Evolutionary conservation across 2,329 filamentous ascomycete species (phyloP).

Genomic region (Epichloe typhina): DNA sequence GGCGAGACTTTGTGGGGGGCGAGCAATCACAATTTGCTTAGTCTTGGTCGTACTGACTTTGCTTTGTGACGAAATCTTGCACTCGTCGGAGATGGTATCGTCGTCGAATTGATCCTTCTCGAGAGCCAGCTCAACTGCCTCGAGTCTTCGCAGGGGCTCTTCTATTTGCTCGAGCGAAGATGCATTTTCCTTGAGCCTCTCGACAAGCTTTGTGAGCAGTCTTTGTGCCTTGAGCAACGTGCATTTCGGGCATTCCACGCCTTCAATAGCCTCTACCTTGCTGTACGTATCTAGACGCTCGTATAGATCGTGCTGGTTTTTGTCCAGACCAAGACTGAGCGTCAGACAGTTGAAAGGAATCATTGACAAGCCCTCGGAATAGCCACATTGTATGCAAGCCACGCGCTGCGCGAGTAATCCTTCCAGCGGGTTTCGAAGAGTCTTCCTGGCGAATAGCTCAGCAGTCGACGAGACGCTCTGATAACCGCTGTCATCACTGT

Average conservation of each 20-base stretch:
- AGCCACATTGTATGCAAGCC: constrained; percentile 72
- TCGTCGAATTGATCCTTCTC: constrained; percentile 72
- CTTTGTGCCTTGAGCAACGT: constrained; percentile 52
- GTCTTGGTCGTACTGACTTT: constrained; percentile 73
- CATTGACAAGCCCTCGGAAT: constrained; percentile 77
- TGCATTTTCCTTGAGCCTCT: constrained; percentile 22
- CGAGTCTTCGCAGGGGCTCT: constrained; percentile 41
- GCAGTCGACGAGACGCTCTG: constrained; percentile 30
- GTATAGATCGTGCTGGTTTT: constrained; percentile 53
- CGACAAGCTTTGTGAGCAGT: constrained; percentile 34
- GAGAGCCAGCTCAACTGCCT: constrained; percentile 55
- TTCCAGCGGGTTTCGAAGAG: constrained; percentile 64
- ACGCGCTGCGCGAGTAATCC: constrained; percentile 81
- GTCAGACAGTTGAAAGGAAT: constrained; percentile 92
- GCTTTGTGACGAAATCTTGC: constrained; percentile 52
- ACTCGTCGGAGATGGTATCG: constrained; percentile 47
- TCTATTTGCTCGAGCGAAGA: constrained; percentile 36
- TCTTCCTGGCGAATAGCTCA: constrained; percentile 23
- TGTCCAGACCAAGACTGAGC: constrained; percentile 57
- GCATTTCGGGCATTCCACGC: constrained; percentile 85
- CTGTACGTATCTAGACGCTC: constrained; percentile 79
- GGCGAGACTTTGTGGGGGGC: constrained; percentile 72
- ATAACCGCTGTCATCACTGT: constrained; percentile 46
- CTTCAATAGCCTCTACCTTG: constrained; percentile 70
- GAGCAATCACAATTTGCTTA: constrained; percentile 73